Percentiles rank a stretch among this genome's conserved stretches.
These are phyloP conservation scores for Tolypocladium tropicale DNA, from an alignment of 2,329 filamentous ascomycete genomes.

Conservation along the genomic window DNA sequence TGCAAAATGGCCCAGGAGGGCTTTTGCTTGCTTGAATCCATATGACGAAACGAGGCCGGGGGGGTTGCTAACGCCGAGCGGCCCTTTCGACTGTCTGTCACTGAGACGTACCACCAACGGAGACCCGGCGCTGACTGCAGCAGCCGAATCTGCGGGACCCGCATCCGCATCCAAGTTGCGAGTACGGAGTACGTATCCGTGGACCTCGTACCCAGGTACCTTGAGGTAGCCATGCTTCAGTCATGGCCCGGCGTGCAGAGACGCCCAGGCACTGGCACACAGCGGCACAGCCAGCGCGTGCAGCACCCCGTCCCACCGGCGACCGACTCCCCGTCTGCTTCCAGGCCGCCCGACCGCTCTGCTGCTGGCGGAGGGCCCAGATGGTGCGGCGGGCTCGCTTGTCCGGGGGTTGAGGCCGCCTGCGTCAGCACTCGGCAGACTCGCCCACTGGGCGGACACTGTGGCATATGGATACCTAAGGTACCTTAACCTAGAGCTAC, in stretches of 20 bases:
- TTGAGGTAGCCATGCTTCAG: neutral
- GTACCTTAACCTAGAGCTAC: no score
- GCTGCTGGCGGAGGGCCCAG: neutral
- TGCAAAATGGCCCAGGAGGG: neutral
- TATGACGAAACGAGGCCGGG: neutral
- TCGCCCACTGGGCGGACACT: neutral
- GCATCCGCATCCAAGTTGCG: no score
- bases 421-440: neutral
- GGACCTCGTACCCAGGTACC: no score
- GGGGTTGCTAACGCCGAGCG: neutral
- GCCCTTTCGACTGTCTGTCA: neutral
- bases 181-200: no score
- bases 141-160: neutral
- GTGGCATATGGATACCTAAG: no score
- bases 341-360: no score
- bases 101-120: neutral
- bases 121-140: neutral
- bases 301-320: neutral
- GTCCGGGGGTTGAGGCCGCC: conserved; percentile 6
- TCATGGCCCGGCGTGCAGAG: neutral
- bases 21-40: neutral
- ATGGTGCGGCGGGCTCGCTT: conserved; percentile 5
- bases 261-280: neutral
- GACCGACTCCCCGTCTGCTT: no score
- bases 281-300: neutral